A percentile compares a stretch with the other conserved stretches of the same genome.
Conservation (phyloP, 495 filamentous ascomycete genomes). For the Neurospora pannonica region DNA sequence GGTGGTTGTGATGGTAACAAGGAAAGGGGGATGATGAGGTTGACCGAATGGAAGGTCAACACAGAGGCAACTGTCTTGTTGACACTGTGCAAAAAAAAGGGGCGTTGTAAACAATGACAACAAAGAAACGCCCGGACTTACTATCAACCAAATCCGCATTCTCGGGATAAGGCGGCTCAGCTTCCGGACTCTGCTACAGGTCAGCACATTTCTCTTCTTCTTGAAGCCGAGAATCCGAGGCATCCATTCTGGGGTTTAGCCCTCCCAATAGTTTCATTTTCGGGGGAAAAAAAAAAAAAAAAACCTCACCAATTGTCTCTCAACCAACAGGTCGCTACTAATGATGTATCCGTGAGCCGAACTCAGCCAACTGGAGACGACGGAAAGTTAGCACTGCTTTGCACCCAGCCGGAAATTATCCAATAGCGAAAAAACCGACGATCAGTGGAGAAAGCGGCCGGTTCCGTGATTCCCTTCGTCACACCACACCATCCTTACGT, state of each 20-base stretch:
- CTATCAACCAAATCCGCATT: neutral
- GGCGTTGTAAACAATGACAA: neutral
- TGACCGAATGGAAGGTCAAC: neutral
- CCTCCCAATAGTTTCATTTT: neutral
- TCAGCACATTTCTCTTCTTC: neutral
- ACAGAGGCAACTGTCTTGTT: neutral
- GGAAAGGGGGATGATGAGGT: neutral
- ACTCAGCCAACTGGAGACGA: neutral
- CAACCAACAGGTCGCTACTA: neutral
- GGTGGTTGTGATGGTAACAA: neutral
- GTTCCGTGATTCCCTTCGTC: neutral
- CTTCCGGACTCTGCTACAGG: neutral
- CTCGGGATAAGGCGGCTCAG: neutral
- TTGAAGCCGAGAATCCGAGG: neutral
- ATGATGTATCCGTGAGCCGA: neutral
- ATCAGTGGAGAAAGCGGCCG: neutral
- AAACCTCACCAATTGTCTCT: neutral
- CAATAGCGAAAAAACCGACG: neutral
- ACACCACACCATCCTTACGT: neutral
- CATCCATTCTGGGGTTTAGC: neutral
- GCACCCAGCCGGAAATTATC: neutral
- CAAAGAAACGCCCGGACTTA: neutral
- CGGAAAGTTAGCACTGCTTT: neutral
- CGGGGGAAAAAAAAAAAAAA: neutral
- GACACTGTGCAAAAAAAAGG: neutral